A percentile compares a stretch with the other conserved stretches of the same genome.
These are phyloP conservation scores for Patellifolia procumbens DNA, from an alignment of 179 eudicot genomes.

Conservation along the genomic window DNA sequence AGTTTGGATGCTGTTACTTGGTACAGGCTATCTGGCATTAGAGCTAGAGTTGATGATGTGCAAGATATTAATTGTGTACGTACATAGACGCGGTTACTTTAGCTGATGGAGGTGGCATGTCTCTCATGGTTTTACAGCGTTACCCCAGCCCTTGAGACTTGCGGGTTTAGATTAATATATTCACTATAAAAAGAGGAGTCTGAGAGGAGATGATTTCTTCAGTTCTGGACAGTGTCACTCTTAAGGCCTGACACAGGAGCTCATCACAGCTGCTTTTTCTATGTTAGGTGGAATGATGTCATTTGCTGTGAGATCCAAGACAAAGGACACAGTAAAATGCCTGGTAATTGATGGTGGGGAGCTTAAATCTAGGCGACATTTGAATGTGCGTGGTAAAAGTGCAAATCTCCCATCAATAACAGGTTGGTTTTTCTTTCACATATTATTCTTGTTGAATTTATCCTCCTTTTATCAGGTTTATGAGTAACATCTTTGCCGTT, in stretches of 20 bases:
- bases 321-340: slow-evolving; percentile 77
- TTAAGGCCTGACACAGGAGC: slow-evolving; percentile 9
- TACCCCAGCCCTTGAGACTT: neutral
- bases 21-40: neutral
- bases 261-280: slow-evolving; percentile 13
- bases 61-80: neutral
- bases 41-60: neutral
- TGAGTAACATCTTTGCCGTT: slow-evolving; percentile 10
- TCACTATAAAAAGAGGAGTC: neutral
- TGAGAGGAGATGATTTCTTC: neutral
- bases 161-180: neutral
- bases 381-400: slow-evolving; percentile 98
- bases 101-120: neutral
- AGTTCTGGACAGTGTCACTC: neutral
- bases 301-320: slow-evolving; percentile 75
- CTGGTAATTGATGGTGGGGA: slow-evolving; percentile 95
- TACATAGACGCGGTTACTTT: slow-evolving; percentile 1
- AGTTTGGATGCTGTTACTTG: neutral
- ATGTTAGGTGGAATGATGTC: slow-evolving; percentile 96
- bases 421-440: slow-evolving; percentile 44
- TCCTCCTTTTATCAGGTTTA: neutral
- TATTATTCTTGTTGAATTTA: neutral
- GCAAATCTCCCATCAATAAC: slow-evolving; percentile 99
- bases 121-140: slow-evolving; percentile 3
- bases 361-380: slow-evolving; percentile 86